Conservation (phyloP, 176 grass and related monocot species). For the Dendrocalamus sinicus region DNA sequence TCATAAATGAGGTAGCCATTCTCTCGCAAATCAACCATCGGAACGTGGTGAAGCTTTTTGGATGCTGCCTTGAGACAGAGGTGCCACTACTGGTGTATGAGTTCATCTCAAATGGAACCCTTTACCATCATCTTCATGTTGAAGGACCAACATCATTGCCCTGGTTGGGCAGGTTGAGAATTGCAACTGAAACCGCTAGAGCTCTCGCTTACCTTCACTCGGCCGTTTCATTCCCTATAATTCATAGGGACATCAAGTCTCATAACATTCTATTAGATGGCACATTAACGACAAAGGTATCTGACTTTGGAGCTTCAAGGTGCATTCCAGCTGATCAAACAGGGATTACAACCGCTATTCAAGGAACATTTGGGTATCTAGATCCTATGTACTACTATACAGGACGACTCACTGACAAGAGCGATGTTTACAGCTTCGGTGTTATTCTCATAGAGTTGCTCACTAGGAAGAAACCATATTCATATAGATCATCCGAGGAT, state of each 20-base stretch:
- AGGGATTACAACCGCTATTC: conserved; percentile 45
- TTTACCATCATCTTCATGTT: conserved; percentile 52
- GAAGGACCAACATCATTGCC: conserved; percentile 3
- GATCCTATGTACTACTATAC: conserved; percentile 63
- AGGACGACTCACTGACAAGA: conserved; percentile 52
- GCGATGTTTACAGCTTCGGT: conserved; percentile 57
- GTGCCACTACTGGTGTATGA: conserved; percentile 57
- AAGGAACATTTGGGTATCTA: conserved; percentile 63
- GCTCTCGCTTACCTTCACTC: conserved; percentile 37
- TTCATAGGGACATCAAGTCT: conserved; percentile 48
- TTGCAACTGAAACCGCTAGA: not conserved
- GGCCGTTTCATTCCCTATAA: not conserved
- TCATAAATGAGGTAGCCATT: conserved; percentile 65
- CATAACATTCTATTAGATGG: conserved; percentile 32
- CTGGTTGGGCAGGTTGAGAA: conserved; percentile 23
- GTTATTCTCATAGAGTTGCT: conserved; percentile 63
- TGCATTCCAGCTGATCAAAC: conserved; percentile 55
- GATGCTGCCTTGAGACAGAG: conserved; percentile 66
- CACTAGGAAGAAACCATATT: conserved; percentile 45
- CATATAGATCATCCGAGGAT: conserved; percentile 19
- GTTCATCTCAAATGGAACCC: conserved; percentile 64
- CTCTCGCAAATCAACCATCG: conserved; percentile 62
- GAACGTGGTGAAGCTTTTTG: conserved; percentile 60
- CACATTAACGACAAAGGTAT: conserved; percentile 46
- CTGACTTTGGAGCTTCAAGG: conserved; percentile 67